Conservation (phyloP, 2,329 filamentous ascomycete genomes). For the Neonectria sp. region DNA sequence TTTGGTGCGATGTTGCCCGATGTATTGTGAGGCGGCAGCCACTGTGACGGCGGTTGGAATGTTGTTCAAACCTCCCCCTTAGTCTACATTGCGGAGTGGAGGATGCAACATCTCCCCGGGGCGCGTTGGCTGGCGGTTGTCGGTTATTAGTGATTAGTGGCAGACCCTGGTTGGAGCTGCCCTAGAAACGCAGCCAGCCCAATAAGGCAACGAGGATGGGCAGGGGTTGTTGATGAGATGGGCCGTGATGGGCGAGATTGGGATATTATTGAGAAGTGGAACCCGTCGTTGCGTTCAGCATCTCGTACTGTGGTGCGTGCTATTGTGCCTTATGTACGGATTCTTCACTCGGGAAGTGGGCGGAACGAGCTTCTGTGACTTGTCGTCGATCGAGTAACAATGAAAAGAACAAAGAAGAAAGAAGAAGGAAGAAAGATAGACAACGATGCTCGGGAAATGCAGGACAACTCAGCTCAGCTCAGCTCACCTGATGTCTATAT, state of each 20-base stretch:
- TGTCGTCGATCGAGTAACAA: neutral
- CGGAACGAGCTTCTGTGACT: neutral
- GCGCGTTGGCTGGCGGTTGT: neutral
- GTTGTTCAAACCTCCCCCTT: neutral
- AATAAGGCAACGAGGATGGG: constrained; percentile 15
- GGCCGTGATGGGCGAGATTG: constrained; percentile 11
- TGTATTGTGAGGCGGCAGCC: neutral
- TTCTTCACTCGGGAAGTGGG: no score
- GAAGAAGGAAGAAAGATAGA: neutral
- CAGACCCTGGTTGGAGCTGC: constrained; percentile 3
- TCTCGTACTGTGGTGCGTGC: neutral
- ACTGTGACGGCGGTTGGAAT: neutral
- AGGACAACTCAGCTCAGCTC: neutral
- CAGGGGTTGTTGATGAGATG: constrained; percentile 20
- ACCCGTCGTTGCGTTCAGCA: neutral
- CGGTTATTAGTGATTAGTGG: constrained; percentile 19
- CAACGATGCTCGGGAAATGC: neutral
- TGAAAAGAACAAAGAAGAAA: neutral
- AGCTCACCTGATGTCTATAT: neutral
- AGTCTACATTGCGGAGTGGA: constrained; percentile 6
- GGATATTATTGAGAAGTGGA: neutral
- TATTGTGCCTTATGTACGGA: neutral
- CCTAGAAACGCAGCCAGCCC: constrained; percentile 9
- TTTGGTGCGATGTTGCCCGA: neutral
- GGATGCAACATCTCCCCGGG: constrained; percentile 12